Evolutionary conservation across 2,329 filamentous ascomycete species (phyloP).

Genomic region (Fusarium nelsonii): DNA sequence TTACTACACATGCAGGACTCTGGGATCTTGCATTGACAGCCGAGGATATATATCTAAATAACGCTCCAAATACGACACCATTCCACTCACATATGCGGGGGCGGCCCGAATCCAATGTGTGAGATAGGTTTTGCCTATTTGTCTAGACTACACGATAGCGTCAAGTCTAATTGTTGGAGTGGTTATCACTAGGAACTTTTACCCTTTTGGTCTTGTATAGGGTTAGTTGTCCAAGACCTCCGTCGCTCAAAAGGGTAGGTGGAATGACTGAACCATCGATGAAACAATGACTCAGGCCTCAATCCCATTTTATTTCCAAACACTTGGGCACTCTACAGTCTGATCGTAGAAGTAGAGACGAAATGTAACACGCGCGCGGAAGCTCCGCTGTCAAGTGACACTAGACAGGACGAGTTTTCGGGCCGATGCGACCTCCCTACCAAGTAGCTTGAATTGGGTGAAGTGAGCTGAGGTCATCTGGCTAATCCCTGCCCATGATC

Average conservation of each 20-base stretch:
- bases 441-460: not conserved
- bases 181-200: not conserved
- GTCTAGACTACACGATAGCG: not conserved
- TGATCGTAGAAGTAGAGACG: not conserved
- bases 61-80: not conserved
- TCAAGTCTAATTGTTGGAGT: not conserved
- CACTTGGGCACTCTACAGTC: not conserved
- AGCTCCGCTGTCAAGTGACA: conserved; percentile 28
- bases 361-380: conserved; percentile 8
- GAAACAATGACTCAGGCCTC: conserved; percentile 1
- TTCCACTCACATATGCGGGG: conserved; percentile 19
- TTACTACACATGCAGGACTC: not conserved
- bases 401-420: conserved; percentile 13
- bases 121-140: not conserved
- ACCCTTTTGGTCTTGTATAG: not conserved
- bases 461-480: conserved; percentile 13
- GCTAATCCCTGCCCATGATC: conserved; percentile 21
- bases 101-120: conserved; percentile 23
- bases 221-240: not conserved
- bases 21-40: not conserved
- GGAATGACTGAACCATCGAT: not conserved
- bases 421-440: conserved; percentile 10
- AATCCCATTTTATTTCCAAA: not conserved
- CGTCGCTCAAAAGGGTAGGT: conserved; percentile 20
- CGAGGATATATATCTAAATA: not conserved